A percentile compares a stretch with the other conserved stretches of the same genome.
These are phyloP conservation scores for Aspergillus calidoustus DNA, from an alignment of 2,329 filamentous ascomycete genomes.

Conservation along the genomic window DNA sequence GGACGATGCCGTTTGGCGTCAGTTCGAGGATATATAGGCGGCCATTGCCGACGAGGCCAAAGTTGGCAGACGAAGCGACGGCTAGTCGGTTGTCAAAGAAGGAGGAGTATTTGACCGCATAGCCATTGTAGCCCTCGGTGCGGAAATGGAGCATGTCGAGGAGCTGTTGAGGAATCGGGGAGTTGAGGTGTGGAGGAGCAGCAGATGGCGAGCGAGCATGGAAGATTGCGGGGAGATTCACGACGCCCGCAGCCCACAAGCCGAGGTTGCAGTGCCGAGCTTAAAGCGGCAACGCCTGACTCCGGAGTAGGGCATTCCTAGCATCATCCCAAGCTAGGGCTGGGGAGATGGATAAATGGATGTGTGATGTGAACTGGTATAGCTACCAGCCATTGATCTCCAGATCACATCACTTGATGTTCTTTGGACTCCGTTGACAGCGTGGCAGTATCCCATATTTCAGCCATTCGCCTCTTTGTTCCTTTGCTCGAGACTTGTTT, in stretches of 20 bases:
- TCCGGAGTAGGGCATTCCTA: too few relatives aligned
- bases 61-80: conserved; percentile 90
- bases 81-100: conserved; percentile 96
- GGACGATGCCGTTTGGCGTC: conserved; percentile 79
- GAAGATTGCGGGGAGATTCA: conserved; percentile 32
- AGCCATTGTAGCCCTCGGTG: conserved; percentile 92
- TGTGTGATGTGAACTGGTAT: too few relatives aligned
- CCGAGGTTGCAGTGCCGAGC: conserved; percentile 7
- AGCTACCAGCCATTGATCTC: too few relatives aligned
- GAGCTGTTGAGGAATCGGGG: conserved; percentile 13
- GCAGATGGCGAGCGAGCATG: conserved; percentile 12
- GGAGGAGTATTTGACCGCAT: conserved; percentile 96
- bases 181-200: conserved; percentile 4
- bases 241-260: conserved; percentile 21
- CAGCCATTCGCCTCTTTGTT: too few relatives aligned
- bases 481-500: too few relatives aligned
- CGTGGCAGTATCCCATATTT: too few relatives aligned
- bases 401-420: too few relatives aligned
- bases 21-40: conserved; percentile 82
- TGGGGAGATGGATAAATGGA: background rate
- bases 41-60: conserved; percentile 95
- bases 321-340: background rate
- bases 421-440: too few relatives aligned
- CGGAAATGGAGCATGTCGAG: conserved; percentile 85
- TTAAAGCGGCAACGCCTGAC: background rate